Percentiles rank a stretch among this genome's conserved stretches.
phyloP scores from a whole-genome alignment of 495 filamentous ascomycete species.

The Aspergillus asperescens region DNA sequence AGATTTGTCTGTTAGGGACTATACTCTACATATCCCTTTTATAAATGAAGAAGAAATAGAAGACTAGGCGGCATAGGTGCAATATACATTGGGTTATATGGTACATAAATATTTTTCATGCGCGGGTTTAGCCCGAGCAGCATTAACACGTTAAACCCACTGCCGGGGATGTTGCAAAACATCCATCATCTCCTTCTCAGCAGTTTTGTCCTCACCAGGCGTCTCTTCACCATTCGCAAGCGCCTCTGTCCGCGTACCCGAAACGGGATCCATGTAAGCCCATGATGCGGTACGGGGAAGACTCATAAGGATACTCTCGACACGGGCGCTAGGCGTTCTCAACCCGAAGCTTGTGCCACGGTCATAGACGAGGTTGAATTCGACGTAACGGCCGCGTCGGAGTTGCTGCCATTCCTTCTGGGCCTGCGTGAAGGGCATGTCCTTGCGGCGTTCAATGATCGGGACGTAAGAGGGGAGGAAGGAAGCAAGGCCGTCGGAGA shows the following conservation, averaged over 20 bases:
- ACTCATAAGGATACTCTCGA: conserved; percentile 98
- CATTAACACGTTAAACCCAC: conserved; percentile 62
- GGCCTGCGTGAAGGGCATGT: conserved; percentile 76
- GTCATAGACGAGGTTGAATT: conserved; percentile 98
- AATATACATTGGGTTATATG: background rate
- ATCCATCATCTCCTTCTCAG: conserved; percentile 69
- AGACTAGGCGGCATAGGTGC: too few relatives aligned
- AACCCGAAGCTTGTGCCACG: conserved; percentile 92
- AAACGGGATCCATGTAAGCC: conserved; percentile 82
- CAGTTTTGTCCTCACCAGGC: conserved; percentile 39
- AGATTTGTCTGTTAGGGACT: too few relatives aligned
- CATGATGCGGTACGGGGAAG: conserved; percentile 88
- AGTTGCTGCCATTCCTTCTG: conserved; percentile 98
- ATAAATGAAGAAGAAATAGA: too few relatives aligned
- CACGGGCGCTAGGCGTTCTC: conserved; percentile 82
- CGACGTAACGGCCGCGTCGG: conserved; percentile 86
- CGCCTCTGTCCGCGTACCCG: conserved; percentile 41
- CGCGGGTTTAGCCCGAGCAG: background rate
- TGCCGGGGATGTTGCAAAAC: conserved; percentile 81
- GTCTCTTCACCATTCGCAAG: conserved; percentile 25
- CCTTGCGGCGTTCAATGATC: conserved; percentile 80
- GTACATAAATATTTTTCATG: background rate
- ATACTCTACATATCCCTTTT: too few relatives aligned
- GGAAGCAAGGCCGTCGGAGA: conserved; percentile 73
- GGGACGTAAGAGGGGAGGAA: conserved; percentile 92